Evolutionary conservation across 805 yeast genomes (phyloP), one percentile per base, ranked within the genome.

Genomic region (Cyberlindnera xishuangbannaensis): DNA sequence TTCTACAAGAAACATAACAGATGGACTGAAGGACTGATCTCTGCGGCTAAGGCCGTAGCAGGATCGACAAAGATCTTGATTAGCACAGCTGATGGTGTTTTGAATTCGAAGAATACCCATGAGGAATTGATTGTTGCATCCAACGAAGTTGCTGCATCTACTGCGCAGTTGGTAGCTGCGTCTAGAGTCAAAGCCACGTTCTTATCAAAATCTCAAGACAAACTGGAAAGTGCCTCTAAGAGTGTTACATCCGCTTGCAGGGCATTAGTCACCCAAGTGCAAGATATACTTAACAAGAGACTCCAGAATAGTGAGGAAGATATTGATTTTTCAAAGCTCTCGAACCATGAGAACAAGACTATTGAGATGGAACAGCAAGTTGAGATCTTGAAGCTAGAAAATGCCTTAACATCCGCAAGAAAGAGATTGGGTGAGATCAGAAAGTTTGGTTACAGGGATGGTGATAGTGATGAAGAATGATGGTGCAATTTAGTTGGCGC

Each of bases 351-450:
- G 56, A 85, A 83, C 48, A 83, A 81, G 58, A 82, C 94, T 0
- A 72, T 75, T 15, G 92, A 87, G 48, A 83, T 86, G 95, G 95
- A 85, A 53, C 95, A 85, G 57, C 96, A 86, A 56, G 95, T 86
- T 6, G 88, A 83, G 53, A 86, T 87, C 31, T 65, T 86, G 58
- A 83, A 83, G 56, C 65, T 86, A 36, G 95, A 86, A 50, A 83
- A 83, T 47, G 72, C 81, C 28, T 65, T 87, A 46, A 62, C 61
- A 29, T 57, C 72, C 15, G 92, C 95, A 1, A 69, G 95, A 55
- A 84, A 83, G 61, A 73, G 83, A 48, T 64, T 86, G 41, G 92
- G 94, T 18, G 94, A 83, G 45, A 86, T 87, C 40, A 67, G 96
- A 55, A 82, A 81, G 56, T 76, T 71, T 35, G 80, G 88, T 36